A percentile compares a stretch with the other conserved stretches of the same genome.
phyloP scores from a whole-genome alignment of 495 filamentous ascomycete genomes.

The Terfezia claveryi region DNA sequence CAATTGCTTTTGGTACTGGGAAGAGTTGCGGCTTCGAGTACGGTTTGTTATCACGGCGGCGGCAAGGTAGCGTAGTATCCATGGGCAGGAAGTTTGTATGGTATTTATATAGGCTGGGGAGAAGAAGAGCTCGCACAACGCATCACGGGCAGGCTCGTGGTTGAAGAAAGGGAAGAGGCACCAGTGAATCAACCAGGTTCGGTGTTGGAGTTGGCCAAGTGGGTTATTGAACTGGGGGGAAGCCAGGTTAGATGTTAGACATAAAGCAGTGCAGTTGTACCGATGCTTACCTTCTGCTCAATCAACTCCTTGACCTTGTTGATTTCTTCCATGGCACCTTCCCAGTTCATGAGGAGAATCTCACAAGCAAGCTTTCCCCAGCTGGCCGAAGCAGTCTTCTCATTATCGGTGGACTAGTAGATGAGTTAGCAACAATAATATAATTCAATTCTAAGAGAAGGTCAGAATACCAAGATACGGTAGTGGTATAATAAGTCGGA shows the following conservation, averaged over 20 bases:
- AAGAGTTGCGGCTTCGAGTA: slow-evolving; percentile 55
- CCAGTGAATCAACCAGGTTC: slow-evolving; percentile 96
- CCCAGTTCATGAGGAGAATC: slow-evolving; percentile 85
- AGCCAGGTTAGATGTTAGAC: background rate
- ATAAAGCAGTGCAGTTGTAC: background rate
- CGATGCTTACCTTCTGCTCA: slow-evolving; percentile 29
- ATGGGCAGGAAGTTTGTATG: slow-evolving; percentile 91
- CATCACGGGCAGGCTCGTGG: slow-evolving; percentile 74
- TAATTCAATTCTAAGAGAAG: background rate
- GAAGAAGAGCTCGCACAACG: slow-evolving; percentile 87
- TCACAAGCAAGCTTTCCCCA: slow-evolving; percentile 94
- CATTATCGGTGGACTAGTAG: slow-evolving; percentile 63
- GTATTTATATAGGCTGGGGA: slow-evolving; percentile 93
- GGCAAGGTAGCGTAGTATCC: slow-evolving; percentile 85
- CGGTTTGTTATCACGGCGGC: slow-evolving; percentile 93
- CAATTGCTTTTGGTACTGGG: slow-evolving; percentile 86
- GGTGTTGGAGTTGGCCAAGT: slow-evolving; percentile 76
- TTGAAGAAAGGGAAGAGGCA: slow-evolving; percentile 97
- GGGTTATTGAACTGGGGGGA: slow-evolving; percentile 85
- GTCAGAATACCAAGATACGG: slow-evolving; percentile 42
- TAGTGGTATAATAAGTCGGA: slow-evolving; percentile 84
- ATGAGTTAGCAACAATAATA: slow-evolving; percentile 10
- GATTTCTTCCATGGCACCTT: slow-evolving; percentile 85
- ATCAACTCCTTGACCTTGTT: slow-evolving; percentile 82
- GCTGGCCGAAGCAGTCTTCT: slow-evolving; percentile 80